Percentiles rank a stretch among this genome's conserved stretches.
phyloP scores from a whole-genome alignment of 2,329 filamentous ascomycete genomes.

The Exophiala sp. region DNA sequence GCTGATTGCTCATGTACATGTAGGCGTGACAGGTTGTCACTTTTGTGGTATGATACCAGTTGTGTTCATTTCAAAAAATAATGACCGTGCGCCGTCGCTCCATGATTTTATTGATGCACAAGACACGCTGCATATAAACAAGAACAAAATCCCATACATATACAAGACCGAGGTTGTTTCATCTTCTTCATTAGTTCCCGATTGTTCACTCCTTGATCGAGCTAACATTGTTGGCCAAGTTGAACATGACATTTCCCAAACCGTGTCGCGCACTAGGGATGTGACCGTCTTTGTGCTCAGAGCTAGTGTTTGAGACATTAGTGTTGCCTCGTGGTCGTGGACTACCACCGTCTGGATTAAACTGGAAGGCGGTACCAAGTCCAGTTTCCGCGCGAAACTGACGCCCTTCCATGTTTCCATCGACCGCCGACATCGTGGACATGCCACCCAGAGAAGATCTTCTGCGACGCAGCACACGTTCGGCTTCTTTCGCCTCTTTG shows the following conservation, averaged over 20 bases:
- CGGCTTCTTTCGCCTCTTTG: constrained; percentile 28
- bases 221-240: constrained; percentile 10
- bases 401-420: constrained; percentile 20
- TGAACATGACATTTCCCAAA: constrained; percentile 15
- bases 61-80: no score
- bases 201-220: constrained; percentile 15
- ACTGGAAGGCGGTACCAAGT: constrained; percentile 12
- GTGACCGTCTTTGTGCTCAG: constrained; percentile 2
- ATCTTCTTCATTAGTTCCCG: neutral
- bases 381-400: constrained; percentile 23
- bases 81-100: no score
- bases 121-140: neutral
- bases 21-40: no score
- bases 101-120: no score
- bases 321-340: constrained; percentile 17
- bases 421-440: constrained; percentile 20
- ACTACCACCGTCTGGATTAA: neutral
- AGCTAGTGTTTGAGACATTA: constrained; percentile 12
- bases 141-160: neutral
- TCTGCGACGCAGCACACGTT: constrained; percentile 24
- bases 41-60: no score
- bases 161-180: neutral
- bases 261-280: constrained; percentile 11
- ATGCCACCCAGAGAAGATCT: constrained; percentile 15
- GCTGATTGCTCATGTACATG: no score